A percentile compares a stretch with the other conserved stretches of the same genome.
Conservation (phyloP, 805 yeast species). For the Saturnispora galanensis region DNA sequence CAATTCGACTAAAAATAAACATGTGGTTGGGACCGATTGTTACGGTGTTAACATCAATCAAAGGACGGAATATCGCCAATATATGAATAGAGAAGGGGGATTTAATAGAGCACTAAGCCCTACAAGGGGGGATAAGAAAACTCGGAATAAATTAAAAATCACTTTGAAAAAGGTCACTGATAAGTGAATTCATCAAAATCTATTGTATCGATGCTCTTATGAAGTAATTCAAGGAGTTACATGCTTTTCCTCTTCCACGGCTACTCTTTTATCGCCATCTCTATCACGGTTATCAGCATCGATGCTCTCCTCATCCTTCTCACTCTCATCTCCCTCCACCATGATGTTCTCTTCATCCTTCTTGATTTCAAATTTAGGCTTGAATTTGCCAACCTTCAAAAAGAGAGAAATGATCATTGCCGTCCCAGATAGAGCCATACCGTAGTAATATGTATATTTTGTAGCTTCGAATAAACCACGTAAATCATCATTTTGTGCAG, state of each 20-base stretch:
- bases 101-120: constrained; percentile 49
- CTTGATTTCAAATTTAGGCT: constrained; percentile 9
- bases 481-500: constrained; percentile 17
- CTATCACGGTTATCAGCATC: not conserved
- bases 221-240: not conserved
- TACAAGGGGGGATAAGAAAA: constrained; percentile 10
- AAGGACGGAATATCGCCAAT: constrained; percentile 44
- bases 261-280: not conserved
- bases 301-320: not conserved
- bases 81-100: constrained; percentile 49
- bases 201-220: too few relatives aligned
- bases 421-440: constrained; percentile 26
- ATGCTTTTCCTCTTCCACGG: not conserved
- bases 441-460: constrained; percentile 32
- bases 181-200: too few relatives aligned
- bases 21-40: constrained; percentile 40
- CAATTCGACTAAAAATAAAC: constrained; percentile 46
- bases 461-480: constrained; percentile 24
- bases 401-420: constrained; percentile 26
- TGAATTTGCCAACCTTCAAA: constrained; percentile 30
- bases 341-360: not conserved
- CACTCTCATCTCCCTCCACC: not conserved
- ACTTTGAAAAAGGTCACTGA: not conserved
- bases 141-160: not conserved
- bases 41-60: constrained; percentile 31